Evolutionary conservation across 768 basidiomycete species (phyloP).

Genomic region (Lactifluus hygrophoroides): DNA sequence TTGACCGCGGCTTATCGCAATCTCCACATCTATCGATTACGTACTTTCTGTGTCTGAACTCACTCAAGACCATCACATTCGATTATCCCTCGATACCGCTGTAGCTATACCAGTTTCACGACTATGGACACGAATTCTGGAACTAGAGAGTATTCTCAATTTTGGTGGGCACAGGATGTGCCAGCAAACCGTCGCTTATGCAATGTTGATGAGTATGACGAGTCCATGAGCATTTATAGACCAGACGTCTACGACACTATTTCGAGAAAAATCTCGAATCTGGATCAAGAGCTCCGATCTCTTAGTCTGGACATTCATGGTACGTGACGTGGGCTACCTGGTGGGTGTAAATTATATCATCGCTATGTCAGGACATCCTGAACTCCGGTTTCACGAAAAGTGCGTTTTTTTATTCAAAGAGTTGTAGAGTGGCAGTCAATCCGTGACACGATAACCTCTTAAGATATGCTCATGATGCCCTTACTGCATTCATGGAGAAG

Average conservation of each 20-base stretch:
- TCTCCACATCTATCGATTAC: neutral
- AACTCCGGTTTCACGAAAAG: constrained; percentile 61
- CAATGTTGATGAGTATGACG: constrained; percentile 14
- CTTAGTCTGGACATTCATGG: constrained; percentile 71
- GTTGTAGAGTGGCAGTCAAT: neutral
- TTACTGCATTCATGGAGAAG: constrained; percentile 56
- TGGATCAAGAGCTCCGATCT: constrained; percentile 46
- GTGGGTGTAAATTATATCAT: neutral
- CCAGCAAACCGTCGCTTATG: constrained; percentile 1
- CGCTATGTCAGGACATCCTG: constrained; percentile 49
- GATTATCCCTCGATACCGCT: neutral
- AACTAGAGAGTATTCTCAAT: neutral
- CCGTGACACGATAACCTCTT: neutral
- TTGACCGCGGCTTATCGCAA: too few species aligned
- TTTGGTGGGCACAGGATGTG: constrained; percentile 14
- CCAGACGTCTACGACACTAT: constrained; percentile 19
- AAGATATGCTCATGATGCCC: constrained; percentile 64
- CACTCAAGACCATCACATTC: neutral
- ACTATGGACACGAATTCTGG: neutral
- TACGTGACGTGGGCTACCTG: constrained; percentile 24
- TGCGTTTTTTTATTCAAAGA: constrained; percentile 23
- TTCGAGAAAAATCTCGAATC: constrained; percentile 41
- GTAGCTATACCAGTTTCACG: neutral
- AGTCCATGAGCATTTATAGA: constrained; percentile 8
- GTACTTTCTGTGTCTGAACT: neutral